Conservation (phyloP, 1,139 yeast genomes). For the Saccharomyces hybrid region DNA sequence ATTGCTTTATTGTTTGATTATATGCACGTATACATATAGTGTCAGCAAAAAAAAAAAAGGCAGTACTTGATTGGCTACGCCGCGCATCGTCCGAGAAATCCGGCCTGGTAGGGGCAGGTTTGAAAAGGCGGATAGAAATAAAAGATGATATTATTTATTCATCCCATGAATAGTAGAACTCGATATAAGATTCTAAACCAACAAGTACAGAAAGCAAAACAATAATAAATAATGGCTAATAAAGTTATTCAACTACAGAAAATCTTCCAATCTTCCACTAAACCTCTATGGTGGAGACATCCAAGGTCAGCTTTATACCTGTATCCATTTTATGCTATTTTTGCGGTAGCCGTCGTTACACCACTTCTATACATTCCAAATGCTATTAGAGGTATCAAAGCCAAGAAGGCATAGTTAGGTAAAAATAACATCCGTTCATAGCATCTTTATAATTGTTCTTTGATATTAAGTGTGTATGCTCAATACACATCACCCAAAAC, state of each 20-base stretch:
- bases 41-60: slow-evolving; percentile 2
- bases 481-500: background rate
- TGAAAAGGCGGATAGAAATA: background rate
- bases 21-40: background rate
- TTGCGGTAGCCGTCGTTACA: slow-evolving; percentile 62
- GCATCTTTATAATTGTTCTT: background rate
- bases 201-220: background rate
- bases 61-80: background rate
- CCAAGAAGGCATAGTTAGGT: slow-evolving; percentile 23
- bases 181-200: background rate
- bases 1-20: background rate
- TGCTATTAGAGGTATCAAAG: slow-evolving; percentile 69
- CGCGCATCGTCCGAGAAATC: background rate
- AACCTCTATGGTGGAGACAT: slow-evolving; percentile 72
- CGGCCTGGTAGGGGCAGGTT: background rate
- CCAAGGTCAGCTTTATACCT: slow-evolving; percentile 74
- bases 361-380: slow-evolving; percentile 74
- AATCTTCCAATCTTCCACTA: slow-evolving; percentile 61
- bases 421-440: background rate
- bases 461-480: background rate
- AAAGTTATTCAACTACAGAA: slow-evolving; percentile 71
- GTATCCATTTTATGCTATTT: slow-evolving; percentile 85
- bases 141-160: background rate
- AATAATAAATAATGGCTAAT: slow-evolving; percentile 36
- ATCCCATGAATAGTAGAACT: background rate